Evolutionary conservation across 768 basidiomycete species (phyloP).

Genomic region (Sarcomyxa edulis): DNA sequence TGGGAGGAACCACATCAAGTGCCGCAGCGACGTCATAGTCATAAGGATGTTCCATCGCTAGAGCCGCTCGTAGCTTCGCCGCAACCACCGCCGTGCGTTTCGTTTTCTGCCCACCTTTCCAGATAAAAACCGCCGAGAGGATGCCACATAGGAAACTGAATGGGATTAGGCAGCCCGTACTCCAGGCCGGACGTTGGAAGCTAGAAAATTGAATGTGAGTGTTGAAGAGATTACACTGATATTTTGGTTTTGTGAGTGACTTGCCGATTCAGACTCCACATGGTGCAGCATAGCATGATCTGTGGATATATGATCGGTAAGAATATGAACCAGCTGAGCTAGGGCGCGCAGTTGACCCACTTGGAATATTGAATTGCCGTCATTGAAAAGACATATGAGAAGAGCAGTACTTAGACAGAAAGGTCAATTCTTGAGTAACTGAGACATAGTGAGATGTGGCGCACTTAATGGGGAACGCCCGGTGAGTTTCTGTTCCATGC

Average conservation of each 20-base stretch:
- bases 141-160: conserved; percentile 76
- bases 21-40: conserved; percentile 3
- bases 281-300: conserved; percentile 65
- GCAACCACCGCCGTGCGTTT: conserved; percentile 64
- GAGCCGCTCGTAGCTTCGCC: conserved; percentile 47
- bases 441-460: conserved; percentile 9
- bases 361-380: conserved; percentile 81
- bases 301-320: conserved; percentile 19
- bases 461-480: conserved; percentile 71
- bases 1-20: no score
- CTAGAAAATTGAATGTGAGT: conserved; percentile 19
- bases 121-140: conserved; percentile 65
- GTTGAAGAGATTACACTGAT: not conserved
- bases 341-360: conserved; percentile 21
- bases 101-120: conserved; percentile 64
- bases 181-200: conserved; percentile 66
- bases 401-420: conserved; percentile 48
- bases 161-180: conserved; percentile 65
- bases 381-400: conserved; percentile 65
- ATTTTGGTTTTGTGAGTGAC: conserved; percentile 1
- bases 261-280: conserved; percentile 77
- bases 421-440: not conserved
- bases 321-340: conserved; percentile 1
- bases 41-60: conserved; percentile 24
- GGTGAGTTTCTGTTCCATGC: conserved; percentile 78